Percentiles rank a stretch among this genome's conserved stretches.
Evolutionary conservation across 2,329 filamentous ascomycete genomes (phyloP).

Genomic region (Reticulascus tulasneorum): DNA sequence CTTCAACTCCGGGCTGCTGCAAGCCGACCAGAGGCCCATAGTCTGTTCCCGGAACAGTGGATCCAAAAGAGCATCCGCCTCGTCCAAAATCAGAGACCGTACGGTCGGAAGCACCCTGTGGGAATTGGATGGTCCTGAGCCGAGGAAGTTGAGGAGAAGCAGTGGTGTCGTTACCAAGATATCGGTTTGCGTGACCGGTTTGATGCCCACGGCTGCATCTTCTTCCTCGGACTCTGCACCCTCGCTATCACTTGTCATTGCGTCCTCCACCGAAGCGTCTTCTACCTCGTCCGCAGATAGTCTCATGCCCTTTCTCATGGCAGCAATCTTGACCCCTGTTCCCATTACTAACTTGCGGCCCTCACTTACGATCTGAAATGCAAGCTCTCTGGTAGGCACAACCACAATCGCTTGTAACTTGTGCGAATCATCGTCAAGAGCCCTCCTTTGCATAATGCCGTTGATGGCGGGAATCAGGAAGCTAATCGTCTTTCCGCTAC

Average conservation of each 20-base stretch:
- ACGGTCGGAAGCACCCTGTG: conserved; percentile 61
- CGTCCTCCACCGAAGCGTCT: conserved; percentile 24
- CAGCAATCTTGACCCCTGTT: conserved; percentile 73
- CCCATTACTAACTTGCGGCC: conserved; percentile 74
- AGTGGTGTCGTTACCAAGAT: conserved; percentile 79
- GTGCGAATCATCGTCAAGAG: conserved; percentile 35
- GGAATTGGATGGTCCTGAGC: conserved; percentile 36
- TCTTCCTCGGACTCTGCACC: conserved; percentile 25
- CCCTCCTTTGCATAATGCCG: conserved; percentile 58
- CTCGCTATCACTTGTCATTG: conserved; percentile 20
- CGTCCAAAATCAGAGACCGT: conserved; percentile 75
- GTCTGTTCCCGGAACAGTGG: conserved; percentile 88
- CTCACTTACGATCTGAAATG: conserved; percentile 78
- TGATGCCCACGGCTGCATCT: conserved; percentile 29
- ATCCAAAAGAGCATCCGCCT: conserved; percentile 92
- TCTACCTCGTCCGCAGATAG: conserved; percentile 47
- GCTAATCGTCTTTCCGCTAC: conserved; percentile 92
- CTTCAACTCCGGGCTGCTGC: conserved; percentile 64
- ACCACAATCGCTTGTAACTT: conserved; percentile 65
- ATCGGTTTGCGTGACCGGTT: conserved; percentile 65
- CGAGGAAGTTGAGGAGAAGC: conserved; percentile 66
- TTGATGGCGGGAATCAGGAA: conserved; percentile 88
- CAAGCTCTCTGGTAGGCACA: conserved; percentile 75
- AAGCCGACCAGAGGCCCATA: conserved; percentile 75
- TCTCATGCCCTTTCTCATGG: conserved; percentile 82